Evolutionary conservation across 768 basidiomycete species (phyloP).

Genomic region (Coprinopsis cinerea): DNA sequence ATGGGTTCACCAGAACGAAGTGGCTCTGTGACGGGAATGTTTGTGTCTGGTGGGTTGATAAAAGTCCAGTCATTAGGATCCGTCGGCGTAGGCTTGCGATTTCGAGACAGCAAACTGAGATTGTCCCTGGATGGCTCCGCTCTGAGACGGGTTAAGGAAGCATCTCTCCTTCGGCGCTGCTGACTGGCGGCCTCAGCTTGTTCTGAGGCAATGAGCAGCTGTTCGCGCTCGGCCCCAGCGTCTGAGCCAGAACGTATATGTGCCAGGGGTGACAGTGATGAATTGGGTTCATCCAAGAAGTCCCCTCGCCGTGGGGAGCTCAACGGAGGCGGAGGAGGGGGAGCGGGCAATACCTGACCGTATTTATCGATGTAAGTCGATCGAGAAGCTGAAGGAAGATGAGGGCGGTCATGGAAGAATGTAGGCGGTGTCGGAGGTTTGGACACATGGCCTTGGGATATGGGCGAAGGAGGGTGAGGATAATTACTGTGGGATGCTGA

Average conservation of each 20-base stretch:
- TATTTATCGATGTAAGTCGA: conserved; percentile 25
- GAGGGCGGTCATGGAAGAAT: conserved; percentile 14
- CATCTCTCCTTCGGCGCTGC: conserved; percentile 24
- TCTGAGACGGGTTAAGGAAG: conserved; percentile 14
- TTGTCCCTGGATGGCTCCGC: conserved; percentile 29
- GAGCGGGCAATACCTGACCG: conserved; percentile 22
- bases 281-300: conserved; percentile 37
- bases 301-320: conserved; percentile 39
- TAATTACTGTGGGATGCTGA: conserved; percentile 14
- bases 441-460: conserved; percentile 20
- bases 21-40: conserved; percentile 18
- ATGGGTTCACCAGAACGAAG: conserved; percentile 12
- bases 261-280: conserved; percentile 25
- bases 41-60: background rate
- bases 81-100: background rate
- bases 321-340: conserved; percentile 39
- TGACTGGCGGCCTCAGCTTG: conserved; percentile 22
- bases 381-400: conserved; percentile 17
- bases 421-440: conserved; percentile 32
- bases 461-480: conserved; percentile 32
- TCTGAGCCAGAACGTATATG: conserved; percentile 48
- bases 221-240: conserved; percentile 44
- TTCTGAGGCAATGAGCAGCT: conserved; percentile 33
- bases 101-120: conserved; percentile 7
- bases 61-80: conserved; percentile 4